phyloP scores from a whole-genome alignment of 2,329 filamentous ascomycete genomes.

The Alternaria hordeiaustralica region DNA sequence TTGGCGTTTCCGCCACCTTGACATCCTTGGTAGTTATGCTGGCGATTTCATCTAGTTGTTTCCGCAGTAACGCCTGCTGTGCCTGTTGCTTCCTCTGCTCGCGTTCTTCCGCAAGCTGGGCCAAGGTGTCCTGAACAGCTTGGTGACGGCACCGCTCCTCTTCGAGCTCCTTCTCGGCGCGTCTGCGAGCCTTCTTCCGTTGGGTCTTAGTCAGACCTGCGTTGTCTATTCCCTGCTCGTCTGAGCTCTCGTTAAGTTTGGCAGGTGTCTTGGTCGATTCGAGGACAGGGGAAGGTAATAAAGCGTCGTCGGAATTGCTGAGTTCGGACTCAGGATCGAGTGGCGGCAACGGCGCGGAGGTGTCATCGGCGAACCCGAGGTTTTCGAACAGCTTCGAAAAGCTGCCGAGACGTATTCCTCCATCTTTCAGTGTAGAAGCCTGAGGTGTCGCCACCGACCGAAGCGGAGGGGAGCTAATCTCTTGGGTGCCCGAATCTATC shows the following conservation, averaged over 20 bases:
- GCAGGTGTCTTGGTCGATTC: background rate
- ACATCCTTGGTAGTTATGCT: background rate
- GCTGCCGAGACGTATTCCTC: constrained; percentile 49
- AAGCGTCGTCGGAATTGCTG: constrained; percentile 55
- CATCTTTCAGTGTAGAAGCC: constrained; percentile 10
- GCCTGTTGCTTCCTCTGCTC: constrained; percentile 3
- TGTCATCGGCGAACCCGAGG: constrained; percentile 45
- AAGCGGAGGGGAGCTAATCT: constrained; percentile 29
- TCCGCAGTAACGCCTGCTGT: background rate
- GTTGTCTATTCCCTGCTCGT: background rate
- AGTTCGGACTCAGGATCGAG: constrained; percentile 36
- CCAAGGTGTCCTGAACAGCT: constrained; percentile 13
- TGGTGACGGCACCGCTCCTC: constrained; percentile 15
- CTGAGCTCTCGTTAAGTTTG: background rate
- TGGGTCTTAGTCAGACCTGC: constrained; percentile 32
- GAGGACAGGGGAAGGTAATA: constrained; percentile 25
- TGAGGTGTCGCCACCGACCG: constrained; percentile 11
- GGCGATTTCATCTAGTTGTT: background rate
- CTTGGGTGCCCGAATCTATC: constrained; percentile 38
- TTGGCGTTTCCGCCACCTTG: constrained; percentile 1
- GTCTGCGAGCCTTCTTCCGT: constrained; percentile 34
- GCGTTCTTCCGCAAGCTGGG: constrained; percentile 12
- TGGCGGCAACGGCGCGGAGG: constrained; percentile 26
- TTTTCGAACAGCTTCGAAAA: constrained; percentile 56
- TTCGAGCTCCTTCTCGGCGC: constrained; percentile 28